Conservation (phyloP, 768 basidiomycete genomes). For the Serendipita vermifera region DNA sequence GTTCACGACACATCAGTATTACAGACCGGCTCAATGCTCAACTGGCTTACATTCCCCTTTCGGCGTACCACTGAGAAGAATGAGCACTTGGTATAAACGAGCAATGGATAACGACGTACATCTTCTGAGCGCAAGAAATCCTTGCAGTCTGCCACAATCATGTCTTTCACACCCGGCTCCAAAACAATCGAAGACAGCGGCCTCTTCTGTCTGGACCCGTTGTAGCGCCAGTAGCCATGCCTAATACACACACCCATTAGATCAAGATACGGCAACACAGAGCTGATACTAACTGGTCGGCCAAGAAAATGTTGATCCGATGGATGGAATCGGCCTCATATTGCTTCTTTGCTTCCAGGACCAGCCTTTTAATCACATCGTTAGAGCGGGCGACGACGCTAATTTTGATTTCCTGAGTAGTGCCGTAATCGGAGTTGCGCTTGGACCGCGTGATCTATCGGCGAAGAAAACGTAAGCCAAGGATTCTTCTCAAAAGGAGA, state of each 20-base stretch:
- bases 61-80: constrained; percentile 56
- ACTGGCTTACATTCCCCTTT: constrained; percentile 48
- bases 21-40: constrained; percentile 16
- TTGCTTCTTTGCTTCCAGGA: constrained; percentile 74
- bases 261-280: neutral
- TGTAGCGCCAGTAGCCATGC: constrained; percentile 76
- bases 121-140: constrained; percentile 76
- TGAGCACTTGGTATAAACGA: neutral
- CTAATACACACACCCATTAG: constrained; percentile 29
- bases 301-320: constrained; percentile 79
- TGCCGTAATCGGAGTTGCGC: constrained; percentile 60
- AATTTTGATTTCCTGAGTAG: constrained; percentile 58
- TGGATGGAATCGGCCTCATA: constrained; percentile 88
- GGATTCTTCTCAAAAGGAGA: constrained; percentile 17
- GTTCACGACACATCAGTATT: constrained; percentile 27
- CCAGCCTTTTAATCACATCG: constrained; percentile 74
- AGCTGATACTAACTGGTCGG: constrained; percentile 68
- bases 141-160: constrained; percentile 76
- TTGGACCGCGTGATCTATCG: constrained; percentile 63
- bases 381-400: constrained; percentile 84
- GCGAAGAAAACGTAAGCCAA: constrained; percentile 17
- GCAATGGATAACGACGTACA: constrained; percentile 34
- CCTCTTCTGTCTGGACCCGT: constrained; percentile 75
- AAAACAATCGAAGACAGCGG: constrained; percentile 89
- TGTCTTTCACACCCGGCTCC: constrained; percentile 81